Base-by-base conservation (phyloP, 345 rosid genomes). In the Syzygium aromaticum region DNA sequence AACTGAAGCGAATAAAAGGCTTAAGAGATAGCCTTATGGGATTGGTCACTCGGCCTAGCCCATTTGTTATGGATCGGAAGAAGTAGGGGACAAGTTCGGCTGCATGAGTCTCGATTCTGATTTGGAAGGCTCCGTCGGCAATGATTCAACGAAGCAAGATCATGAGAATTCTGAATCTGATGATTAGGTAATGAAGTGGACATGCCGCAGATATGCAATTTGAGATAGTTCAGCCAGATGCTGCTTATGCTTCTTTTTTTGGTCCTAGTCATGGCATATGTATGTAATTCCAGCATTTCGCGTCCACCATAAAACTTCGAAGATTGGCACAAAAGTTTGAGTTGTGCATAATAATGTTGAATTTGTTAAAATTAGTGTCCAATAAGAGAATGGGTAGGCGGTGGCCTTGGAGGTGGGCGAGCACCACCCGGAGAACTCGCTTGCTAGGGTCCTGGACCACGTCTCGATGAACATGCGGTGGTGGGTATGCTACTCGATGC, bases 401-500 rank as follows among this genome's bases (percentile, higher is more conserved):
- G n/a, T 57, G 63, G 63, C 63, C 63, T 57, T 57, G n/a, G n/a
- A 57, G 63, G 63, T 4, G 63, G 63, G 63, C 14, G 28, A 57
- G 14, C 4, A 22, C 63, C 63, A 95, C 91, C 95, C 97, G 30
- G 98, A 96, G 89, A 93, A 93, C 92, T 94, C 98, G 83, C 91
- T 96, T 0, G 87, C 95, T 6, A 98, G 99, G 82, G 95, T 97
- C 33, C 49, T 97, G 64, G 94, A 94, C 53, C 93, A 93, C 51
- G 94, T 95, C 46, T 96, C 97, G 0, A 89, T 96, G 89, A 91
- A 43, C 46, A 43, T 43, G 46, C 46, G 46, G 46, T 43, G 46
- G 46, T 97, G 99, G 98, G 98, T 97, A 11, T 92, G 96, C 90
- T 95, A 94, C 52, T 95, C 98, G 30, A 95, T 97, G 98, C 89